Base-by-base conservation (phyloP, 768 basidiomycete genomes). In the Auricularia auricula-judae region DNA sequence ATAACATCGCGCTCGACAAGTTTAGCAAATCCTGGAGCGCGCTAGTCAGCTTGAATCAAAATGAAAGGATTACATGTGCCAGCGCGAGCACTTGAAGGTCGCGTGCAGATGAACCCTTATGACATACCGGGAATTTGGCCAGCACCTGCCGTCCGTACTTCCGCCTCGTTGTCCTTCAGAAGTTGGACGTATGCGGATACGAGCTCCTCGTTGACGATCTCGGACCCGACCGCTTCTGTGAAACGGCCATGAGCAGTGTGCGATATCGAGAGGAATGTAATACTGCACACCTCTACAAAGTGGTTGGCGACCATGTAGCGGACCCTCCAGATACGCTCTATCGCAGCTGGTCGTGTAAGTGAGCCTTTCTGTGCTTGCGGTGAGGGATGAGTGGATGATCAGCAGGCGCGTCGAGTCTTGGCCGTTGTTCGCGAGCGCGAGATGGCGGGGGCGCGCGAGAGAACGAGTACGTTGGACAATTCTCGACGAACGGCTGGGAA, bases 281-380 rank as follows among this genome's bases (percentile, higher is more conserved):
- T 0, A 29, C 39, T 18, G 67, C 79, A 64, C 67, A 91, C 93
- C 82, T 94, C 89, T 68, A 98, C 97, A 76, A 98, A 98, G 74
- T 98, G 92, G 67, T 85, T 93, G 2, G 95, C 96, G 16, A 94
- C 93, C 95, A 98, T 98, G 75, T 98, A 99, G 73, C 97, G 82
- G 63, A 99, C 97, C 69, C 97, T 82, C 97, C 97, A 99, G 86
- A 81, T 61, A 97, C 87, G 68, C 89, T 91, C 66, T 88, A 84
- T 71, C 91, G 86, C 70, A 98, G 87, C 74, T 95, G 89, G 68
- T 88, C 87, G 67, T 94, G 78, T 29, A 98, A 77, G 68, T 96
- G 88, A 65, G 91, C 90, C 73, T 94, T 93, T 51, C 94, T 87
- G 76, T 98, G 94, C n/a, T 86, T 77, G 2, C 88, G 86, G 72